Evolutionary conservation across 805 yeast genomes (phyloP), one percentile per base, ranked within the genome.

Genomic region (Yarrowia sp.): DNA sequence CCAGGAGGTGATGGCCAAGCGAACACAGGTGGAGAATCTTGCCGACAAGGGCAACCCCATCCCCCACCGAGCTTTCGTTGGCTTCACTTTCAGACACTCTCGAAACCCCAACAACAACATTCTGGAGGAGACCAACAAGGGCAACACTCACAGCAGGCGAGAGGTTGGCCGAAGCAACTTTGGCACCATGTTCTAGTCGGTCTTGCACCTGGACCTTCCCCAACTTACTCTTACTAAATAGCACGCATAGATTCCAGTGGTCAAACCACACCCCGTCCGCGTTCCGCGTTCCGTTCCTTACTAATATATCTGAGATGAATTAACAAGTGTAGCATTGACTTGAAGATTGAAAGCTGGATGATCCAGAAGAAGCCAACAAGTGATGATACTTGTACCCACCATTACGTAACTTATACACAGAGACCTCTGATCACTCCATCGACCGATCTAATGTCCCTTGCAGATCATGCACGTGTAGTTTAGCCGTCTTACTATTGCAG

Each of bases 1-100:
- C 77, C 93, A 94, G 69, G 99, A 94, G 70, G 99, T 94, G 13
- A 86, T 94, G 79, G 96, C 93, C 66, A 88, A 96, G 76, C 90
- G 90, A 69, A 89, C 83, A 27, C 89, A 88, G 65, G 86, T 89
- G 69, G 97, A 92, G 72, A 84, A 80, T 65, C 75, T 92, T 70
- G 87, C 94, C 32, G 92, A 87, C 58, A 77, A 82, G 71, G 80
- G 82, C 29, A 80, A 80, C 42, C 79, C 81, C 62, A 78, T 81
- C 32, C 78, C 84, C 21, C 84, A 82, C 31, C 81, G 81, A 64
- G 86, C 88, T 69, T 88, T 94, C 72, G 90, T 93, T 63, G 99
- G 99, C 0, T 94, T 94, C 74, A 94, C 99, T 1, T 94, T 90
- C 77, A 88, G 90, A 74, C 99, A 96, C 73, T 88, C 85, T 19